Base-by-base conservation (phyloP, 495 filamentous ascomycete species). In the Talaromyces proteolyticus region DNA sequence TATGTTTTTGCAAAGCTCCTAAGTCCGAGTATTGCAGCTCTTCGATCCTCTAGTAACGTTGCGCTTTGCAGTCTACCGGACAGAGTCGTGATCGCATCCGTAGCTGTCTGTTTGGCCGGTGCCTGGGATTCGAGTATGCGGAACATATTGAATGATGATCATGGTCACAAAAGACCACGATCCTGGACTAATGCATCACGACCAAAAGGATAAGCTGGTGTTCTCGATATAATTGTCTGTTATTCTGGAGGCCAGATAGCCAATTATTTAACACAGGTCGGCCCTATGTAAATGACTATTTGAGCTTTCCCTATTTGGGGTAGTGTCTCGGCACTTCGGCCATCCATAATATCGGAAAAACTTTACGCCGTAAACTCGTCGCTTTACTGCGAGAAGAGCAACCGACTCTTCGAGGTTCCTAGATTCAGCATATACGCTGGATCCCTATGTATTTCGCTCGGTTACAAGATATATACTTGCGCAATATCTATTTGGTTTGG, bases 1-100 rank as follows among this genome's bases (percentile, higher is more conserved):
- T 91, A 97, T 47, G 91, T 80, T 64, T 95, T 95, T 24, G 93
- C 89, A 67, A 98, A 96, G 74, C 90, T 95, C 53, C 94, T 80
- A 26, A 98, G 75, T 24, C 93, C 93, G 50, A 95, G 79, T 44
- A 97, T 94, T 39, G 93, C 91, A 47, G 87, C 89, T 49, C 93
- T 85, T 44, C 93, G 84, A 68, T 98, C 93, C 69, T 98, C 93
- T 29, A 97, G 78, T 17, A 98, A 77, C 1, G 89, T 95, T 24
- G 89, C 88, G 50, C 84, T 91, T 56, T 86, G 82, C 23, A 98
- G 79, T 47, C 93, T 87, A 59, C 84, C 82, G 69, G 86, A 92
- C 40, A 96, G 77, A 39, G 88, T 87, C 50, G 85, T 84, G 62
- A 98, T 98, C 17, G 93, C 95, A 58, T 94, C 89, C 57, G 86